Evolutionary conservation across 768 basidiomycete species (phyloP).

Genomic region (Phylloporus scabripes): DNA sequence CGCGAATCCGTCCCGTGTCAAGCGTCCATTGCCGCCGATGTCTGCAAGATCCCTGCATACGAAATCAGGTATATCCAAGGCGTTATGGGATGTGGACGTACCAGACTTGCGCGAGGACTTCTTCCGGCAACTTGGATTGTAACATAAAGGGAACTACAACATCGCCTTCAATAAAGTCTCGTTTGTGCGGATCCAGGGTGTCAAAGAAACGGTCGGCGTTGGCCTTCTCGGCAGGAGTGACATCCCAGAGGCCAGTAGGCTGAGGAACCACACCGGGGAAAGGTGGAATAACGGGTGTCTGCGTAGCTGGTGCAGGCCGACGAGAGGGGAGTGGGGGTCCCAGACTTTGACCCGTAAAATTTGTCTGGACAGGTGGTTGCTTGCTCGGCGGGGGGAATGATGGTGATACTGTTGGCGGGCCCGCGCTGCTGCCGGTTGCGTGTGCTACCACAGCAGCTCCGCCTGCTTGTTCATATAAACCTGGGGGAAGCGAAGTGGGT

Average conservation of each 20-base stretch:
- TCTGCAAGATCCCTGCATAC: constrained; percentile 84
- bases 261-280: constrained; percentile 27
- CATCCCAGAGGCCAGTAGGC: constrained; percentile 61
- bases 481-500: constrained; percentile 72
- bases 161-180: constrained; percentile 86
- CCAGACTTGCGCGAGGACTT: constrained; percentile 88
- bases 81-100: constrained; percentile 34
- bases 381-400: constrained; percentile 43
- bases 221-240: constrained; percentile 75
- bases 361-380: constrained; percentile 58
- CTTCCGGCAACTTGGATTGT: constrained; percentile 78
- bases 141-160: constrained; percentile 95
- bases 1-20: constrained; percentile 91
- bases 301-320: constrained; percentile 15
- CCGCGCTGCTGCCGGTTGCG: constrained; percentile 55
- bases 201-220: constrained; percentile 76
- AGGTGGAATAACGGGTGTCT: constrained; percentile 20
- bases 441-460: constrained; percentile 43
- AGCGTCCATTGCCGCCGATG: constrained; percentile 76
- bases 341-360: constrained; percentile 40
- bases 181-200: constrained; percentile 65
- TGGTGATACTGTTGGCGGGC: constrained; percentile 41
- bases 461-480: constrained; percentile 78
- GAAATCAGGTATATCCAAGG: constrained; percentile 1
- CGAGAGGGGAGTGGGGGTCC: constrained; percentile 22